These are phyloP conservation scores for Magnusiomyces starmeri DNA, from an alignment of 1,139 yeast species.

Conservation along the genomic window DNA sequence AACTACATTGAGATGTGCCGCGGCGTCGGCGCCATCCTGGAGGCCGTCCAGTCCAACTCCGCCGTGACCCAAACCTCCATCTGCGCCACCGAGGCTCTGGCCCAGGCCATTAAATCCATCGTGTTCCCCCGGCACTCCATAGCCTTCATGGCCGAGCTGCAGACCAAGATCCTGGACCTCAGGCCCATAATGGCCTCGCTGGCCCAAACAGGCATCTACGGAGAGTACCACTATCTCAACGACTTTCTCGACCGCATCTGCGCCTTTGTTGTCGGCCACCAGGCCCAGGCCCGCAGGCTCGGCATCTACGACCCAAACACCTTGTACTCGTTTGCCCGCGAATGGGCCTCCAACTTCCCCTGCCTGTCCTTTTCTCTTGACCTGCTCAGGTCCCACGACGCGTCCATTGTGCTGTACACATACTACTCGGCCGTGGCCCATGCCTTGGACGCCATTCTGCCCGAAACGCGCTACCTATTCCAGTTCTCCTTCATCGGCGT, in stretches of 20 bases:
- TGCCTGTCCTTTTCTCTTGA: slow-evolving; percentile 22
- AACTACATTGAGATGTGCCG: slow-evolving; percentile 27
- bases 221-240: slow-evolving; percentile 21
- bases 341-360: slow-evolving; percentile 30
- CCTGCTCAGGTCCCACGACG: slow-evolving; percentile 8
- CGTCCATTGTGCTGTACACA: slow-evolving; percentile 25
- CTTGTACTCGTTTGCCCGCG: slow-evolving; percentile 25
- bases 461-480: slow-evolving; percentile 37
- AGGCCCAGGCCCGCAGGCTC: background rate
- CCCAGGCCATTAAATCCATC: slow-evolving; percentile 31
- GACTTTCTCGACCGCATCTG: slow-evolving; percentile 20
- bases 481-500: slow-evolving; percentile 36
- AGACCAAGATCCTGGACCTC: slow-evolving; percentile 22
- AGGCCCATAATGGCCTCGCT: slow-evolving; percentile 14
- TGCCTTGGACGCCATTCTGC: slow-evolving; percentile 34
- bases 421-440: slow-evolving; percentile 34
- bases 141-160: slow-evolving; percentile 31
- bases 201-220: slow-evolving; percentile 12
- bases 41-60: slow-evolving; percentile 23
- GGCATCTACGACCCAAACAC: slow-evolving; percentile 18
- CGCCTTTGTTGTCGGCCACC: slow-evolving; percentile 17
- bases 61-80: slow-evolving; percentile 26
- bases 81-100: slow-evolving; percentile 28
- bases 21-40: slow-evolving; percentile 30
- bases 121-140: slow-evolving; percentile 36